Conservation (phyloP, 768 basidiomycete species). For the Agrocybe praecox region DNA sequence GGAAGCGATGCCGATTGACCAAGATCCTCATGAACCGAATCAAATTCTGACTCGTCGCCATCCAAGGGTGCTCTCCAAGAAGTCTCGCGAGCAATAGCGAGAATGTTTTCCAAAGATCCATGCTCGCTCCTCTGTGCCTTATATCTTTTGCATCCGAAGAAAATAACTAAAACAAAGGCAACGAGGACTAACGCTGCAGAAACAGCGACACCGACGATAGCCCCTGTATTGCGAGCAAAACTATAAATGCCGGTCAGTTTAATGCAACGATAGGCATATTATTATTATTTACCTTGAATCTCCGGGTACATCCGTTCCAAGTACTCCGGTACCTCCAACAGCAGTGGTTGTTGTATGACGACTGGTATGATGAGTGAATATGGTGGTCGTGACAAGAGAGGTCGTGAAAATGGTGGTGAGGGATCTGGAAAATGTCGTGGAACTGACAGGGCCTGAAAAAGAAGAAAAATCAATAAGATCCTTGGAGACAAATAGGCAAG, state of each 20-base stretch:
- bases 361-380: neutral
- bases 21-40: conserved; percentile 10
- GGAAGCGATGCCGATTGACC: conserved; percentile 2
- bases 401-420: neutral
- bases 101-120: conserved; percentile 23
- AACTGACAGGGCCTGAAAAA: neutral
- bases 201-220: conserved; percentile 39
- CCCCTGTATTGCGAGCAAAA: conserved; percentile 38
- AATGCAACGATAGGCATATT: neutral
- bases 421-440: neutral
- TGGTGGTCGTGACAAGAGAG: neutral
- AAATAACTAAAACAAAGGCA: conserved; percentile 28
- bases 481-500: neutral
- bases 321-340: conserved; percentile 27
- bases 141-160: conserved; percentile 33
- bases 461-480: neutral
- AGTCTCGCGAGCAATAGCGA: conserved; percentile 16
- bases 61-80: conserved; percentile 35
- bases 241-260: conserved; percentile 16
- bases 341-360: conserved; percentile 3
- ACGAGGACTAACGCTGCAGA: conserved; percentile 29
- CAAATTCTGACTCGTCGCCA: conserved; percentile 25
- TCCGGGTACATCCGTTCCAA: conserved; percentile 30
- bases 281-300: conserved; percentile 21
- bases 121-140: conserved; percentile 14